Base-by-base conservation (phyloP, 805 yeast species). In the Nakazawaea wickerhamii region DNA sequence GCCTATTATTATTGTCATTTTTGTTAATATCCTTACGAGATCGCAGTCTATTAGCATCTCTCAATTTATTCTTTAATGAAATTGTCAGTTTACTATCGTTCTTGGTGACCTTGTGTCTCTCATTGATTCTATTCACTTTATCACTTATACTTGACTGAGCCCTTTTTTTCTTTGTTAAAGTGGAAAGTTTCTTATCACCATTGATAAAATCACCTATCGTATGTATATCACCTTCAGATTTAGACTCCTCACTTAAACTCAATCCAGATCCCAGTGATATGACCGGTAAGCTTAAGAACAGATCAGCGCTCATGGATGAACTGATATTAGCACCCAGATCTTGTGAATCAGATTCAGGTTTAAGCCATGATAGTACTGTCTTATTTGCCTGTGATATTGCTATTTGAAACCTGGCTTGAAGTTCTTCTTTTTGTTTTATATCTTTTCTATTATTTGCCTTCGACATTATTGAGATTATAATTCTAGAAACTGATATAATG, bases 321-420 rank as follows among this genome's bases (percentile, higher is more conserved):
- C 18, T 27, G 3, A 32, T 19, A 14, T 18, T 9, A 7, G n/a
- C 15, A 15, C 30, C 26, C 8, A n/a, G 11, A 20, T n/a, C 22
- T 21, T 23, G 10, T 20, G 28, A 17, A 3, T 5, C 20, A 31
- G 40, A 43, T 2, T 50, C 37, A 8, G 44, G 46, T 25, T 34
- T 34, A 34, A 69, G 53, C 79, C 78, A 73, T 18, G 66, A 61
- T 26, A 58, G 38, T 1, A 68, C 67, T 30, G 55, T 59, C 6
- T 53, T 46, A 44, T 64, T 67, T 14, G 63, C 64, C 23, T 60
- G 59, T 3, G 64, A 48, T 5, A 75, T 54, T 4, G 72, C 68
- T 5, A 69, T 57, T 50, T 70, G 75, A 48, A 75, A 67, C 41
- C 60, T 60, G 13, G 73, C 64, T 45, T 71, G 79, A 4, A 75